A percentile compares a stretch with the other conserved stretches of the same genome.
phyloP scores from a whole-genome alignment of 805 yeast genomes.

The Priceomyces melissophilus region DNA sequence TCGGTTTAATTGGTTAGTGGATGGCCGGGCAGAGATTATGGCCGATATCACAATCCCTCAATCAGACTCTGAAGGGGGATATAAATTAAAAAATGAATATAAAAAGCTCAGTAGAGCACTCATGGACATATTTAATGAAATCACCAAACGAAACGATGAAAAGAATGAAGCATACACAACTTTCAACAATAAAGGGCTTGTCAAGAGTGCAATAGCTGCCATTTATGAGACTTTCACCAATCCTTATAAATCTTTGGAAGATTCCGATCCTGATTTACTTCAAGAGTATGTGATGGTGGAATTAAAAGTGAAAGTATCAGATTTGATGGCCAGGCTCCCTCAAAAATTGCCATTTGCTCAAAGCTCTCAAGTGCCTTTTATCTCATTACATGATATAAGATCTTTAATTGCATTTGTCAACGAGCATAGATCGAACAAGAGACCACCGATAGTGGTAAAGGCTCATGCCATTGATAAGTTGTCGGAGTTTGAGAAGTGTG shows the following conservation, averaged over 20 bases:
- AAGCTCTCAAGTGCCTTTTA: constrained; percentile 50
- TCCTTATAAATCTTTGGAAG: constrained; percentile 9
- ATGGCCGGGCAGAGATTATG: constrained; percentile 64
- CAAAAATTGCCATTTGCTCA: constrained; percentile 47
- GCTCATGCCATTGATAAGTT: constrained; percentile 40
- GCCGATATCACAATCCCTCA: constrained; percentile 74
- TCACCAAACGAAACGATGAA: constrained; percentile 13
- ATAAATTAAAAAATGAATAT: constrained; percentile 14
- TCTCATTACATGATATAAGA: constrained; percentile 56
- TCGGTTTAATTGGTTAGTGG: constrained; percentile 67
- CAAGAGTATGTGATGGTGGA: constrained; percentile 62
- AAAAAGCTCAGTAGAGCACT: constrained; percentile 23
- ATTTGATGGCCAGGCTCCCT: constrained; percentile 56
- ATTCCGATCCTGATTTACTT: constrained; percentile 4
- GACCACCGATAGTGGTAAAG: constrained; percentile 31
- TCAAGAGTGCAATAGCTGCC: constrained; percentile 40
- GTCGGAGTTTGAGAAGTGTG: constrained; percentile 34
- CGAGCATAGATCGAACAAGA: constrained; percentile 18
- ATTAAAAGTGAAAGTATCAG: constrained; percentile 59
- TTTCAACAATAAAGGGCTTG: constrained; percentile 15
- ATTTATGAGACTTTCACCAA: constrained; percentile 37
- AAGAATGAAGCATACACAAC: constrained; percentile 1
- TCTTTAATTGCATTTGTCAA: constrained; percentile 63
- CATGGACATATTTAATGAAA: constrained; percentile 24
- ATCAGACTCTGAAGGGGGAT: constrained; percentile 22